Percentiles rank a stretch among this genome's conserved stretches.
These are phyloP conservation scores for Delonix regia DNA, from an alignment of 306 rosid genomes.

Conservation along the genomic window DNA sequence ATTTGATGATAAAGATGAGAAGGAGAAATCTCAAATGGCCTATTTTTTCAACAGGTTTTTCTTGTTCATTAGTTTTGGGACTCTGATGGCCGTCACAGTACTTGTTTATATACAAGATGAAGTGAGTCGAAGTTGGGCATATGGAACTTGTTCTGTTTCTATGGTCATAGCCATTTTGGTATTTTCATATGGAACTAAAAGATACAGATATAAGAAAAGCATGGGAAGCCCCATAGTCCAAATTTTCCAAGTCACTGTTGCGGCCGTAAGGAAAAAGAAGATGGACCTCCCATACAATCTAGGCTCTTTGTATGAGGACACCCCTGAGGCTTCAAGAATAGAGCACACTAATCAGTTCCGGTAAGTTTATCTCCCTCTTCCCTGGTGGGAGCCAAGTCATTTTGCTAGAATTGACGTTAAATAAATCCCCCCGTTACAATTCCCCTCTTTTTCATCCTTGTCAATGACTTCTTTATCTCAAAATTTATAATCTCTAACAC, in stretches of 20 bases:
- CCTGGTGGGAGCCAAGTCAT: background rate
- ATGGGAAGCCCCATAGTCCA: slow-evolving; percentile 87
- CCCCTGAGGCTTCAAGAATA: slow-evolving; percentile 66
- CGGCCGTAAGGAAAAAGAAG: slow-evolving; percentile 68
- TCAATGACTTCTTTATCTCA: background rate
- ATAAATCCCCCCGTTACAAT: too few species aligned
- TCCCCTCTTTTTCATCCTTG: background rate
- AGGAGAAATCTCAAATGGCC: slow-evolving; percentile 82
- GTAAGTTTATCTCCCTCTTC: slow-evolving; percentile 46
- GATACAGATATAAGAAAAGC: slow-evolving; percentile 76
- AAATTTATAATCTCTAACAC: background rate
- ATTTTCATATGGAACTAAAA: slow-evolving; percentile 62
- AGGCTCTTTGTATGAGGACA: slow-evolving; percentile 63
- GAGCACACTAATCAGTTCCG: slow-evolving; percentile 66
- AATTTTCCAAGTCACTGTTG: slow-evolving; percentile 71
- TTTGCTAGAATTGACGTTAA: background rate
- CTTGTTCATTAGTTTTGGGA: slow-evolving; percentile 77
- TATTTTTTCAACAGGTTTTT: slow-evolving; percentile 87
- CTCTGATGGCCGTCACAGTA: slow-evolving; percentile 83
- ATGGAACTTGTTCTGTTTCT: slow-evolving; percentile 75
- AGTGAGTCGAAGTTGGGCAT: slow-evolving; percentile 83
- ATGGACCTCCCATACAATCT: slow-evolving; percentile 51
- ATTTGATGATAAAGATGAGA: slow-evolving; percentile 83
- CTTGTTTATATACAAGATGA: slow-evolving; percentile 89
- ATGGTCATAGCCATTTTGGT: slow-evolving; percentile 61